Base-by-base conservation (phyloP, 1,139 yeast species). In the Suhomyces choctaworum region DNA sequence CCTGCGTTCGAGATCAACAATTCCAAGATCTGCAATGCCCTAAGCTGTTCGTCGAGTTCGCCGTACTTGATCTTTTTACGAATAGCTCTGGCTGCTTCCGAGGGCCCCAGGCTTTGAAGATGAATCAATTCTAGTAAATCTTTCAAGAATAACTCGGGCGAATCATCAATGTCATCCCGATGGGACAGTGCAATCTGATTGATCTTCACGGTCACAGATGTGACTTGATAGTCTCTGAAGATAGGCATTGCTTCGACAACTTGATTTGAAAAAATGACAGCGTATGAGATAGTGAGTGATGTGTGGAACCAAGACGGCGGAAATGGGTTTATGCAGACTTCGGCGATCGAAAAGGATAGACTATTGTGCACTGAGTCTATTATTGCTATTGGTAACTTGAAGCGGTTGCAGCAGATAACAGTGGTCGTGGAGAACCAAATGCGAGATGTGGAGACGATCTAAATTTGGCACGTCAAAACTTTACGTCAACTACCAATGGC, bases 61-160 rank as follows among this genome's bases (percentile, higher is more conserved):
- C 97, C 97, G 56, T 92, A 85, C 62, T 92, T 92, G 56, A 92
- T 67, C 54, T 82, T 80, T 66, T 92, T 92, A 35, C 98, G 73
- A 24, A 92, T 67, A 1, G 96, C 95, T 34, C 97, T 70, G 0
- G 97, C 97, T 1, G 95, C 94, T 58, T 90, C 97, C 8, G 70
- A 64, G 2, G 88, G 78, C 1, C 94, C 73, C 14, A 55, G 41
- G 9, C 50, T 29, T 51, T 70, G 76, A 26, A 68, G 48, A 39
- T 61, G 57, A 41, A 70, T 69, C 39, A 70, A 54, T 16, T 67
- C 62, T 19, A 70, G 47, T 24, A 70, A 55, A 37, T 66, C 72
- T 4, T 64, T 53, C 25, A 70, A 52, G 31, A 62, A 60, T 9
- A 67, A 57, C 40, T 62, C 66, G 23, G 55, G 47, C 10, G 55